Evolutionary conservation across 2,329 filamentous ascomycete species (phyloP).

Genomic region (Penicillium sp.): DNA sequence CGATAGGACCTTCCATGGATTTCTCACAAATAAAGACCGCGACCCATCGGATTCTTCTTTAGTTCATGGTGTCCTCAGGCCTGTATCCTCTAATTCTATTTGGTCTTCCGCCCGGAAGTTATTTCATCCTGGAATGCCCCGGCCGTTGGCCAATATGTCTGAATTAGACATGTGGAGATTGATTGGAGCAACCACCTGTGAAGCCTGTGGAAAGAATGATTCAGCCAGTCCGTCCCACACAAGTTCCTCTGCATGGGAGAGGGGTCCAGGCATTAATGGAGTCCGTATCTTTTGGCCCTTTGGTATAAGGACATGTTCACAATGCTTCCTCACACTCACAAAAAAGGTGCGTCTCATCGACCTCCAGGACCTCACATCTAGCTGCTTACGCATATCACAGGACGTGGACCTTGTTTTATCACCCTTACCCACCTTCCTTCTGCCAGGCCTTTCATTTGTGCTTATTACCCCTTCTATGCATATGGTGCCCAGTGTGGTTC

Average conservation of each 20-base stretch:
- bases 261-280: constrained; percentile 59
- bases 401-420: constrained; percentile 67
- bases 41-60: constrained; percentile 25
- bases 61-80: constrained; percentile 21
- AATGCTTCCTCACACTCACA: constrained; percentile 59
- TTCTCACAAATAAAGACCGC: constrained; percentile 50
- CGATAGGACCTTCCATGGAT: constrained; percentile 63
- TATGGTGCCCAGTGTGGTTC: constrained; percentile 54
- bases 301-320: constrained; percentile 60
- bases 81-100: constrained; percentile 59
- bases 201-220: constrained; percentile 58
- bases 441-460: constrained; percentile 66
- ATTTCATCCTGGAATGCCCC: constrained; percentile 64
- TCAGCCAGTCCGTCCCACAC: constrained; percentile 16
- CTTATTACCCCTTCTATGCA: constrained; percentile 61
- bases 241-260: constrained; percentile 48
- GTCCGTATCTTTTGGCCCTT: constrained; percentile 70
- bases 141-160: constrained; percentile 60
- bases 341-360: constrained; percentile 57
- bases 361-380: constrained; percentile 14
- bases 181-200: constrained; percentile 59
- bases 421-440: constrained; percentile 56
- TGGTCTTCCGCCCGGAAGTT: constrained; percentile 67
- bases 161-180: constrained; percentile 77
- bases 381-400: constrained; percentile 40